A percentile compares a stretch with the other conserved stretches of the same genome.
These are phyloP conservation scores for Penicillium sumatraense DNA, from an alignment of 2,329 filamentous ascomycete species.

Conservation along the genomic window DNA sequence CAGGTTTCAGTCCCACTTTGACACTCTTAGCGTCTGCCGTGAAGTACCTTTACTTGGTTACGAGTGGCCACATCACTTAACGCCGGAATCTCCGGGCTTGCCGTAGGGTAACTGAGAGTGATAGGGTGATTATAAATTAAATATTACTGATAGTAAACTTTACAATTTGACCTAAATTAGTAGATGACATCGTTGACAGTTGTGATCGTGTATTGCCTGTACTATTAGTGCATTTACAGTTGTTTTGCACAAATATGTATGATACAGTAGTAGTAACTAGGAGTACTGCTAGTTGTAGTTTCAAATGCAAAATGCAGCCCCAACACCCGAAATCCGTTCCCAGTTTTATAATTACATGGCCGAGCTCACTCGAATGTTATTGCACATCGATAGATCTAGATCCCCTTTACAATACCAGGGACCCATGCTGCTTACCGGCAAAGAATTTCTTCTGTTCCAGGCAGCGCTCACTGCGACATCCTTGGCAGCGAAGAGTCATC, in stretches of 20 bases:
- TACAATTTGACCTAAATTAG: too few relatives aligned
- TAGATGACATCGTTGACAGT: background rate
- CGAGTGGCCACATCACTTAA: conserved; percentile 5
- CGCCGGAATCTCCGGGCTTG: conserved; percentile 16
- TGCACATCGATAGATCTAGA: background rate
- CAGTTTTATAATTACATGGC: background rate
- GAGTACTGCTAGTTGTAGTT: background rate
- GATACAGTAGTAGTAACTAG: background rate
- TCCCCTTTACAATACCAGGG: conserved; percentile 34
- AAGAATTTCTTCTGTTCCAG: conserved; percentile 73
- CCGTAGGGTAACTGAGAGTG: too few relatives aligned
- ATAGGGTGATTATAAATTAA: too few relatives aligned
- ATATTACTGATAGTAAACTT: too few relatives aligned
- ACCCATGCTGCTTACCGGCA: conserved; percentile 45
- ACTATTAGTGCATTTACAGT: background rate
- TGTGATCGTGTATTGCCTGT: background rate
- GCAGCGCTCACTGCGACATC: conserved; percentile 88
- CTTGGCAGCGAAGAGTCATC: conserved; percentile 89
- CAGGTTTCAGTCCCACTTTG: background rate
- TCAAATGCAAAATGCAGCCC: background rate
- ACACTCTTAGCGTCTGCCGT: too few relatives aligned
- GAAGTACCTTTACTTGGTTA: conserved; percentile 8
- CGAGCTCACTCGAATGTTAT: background rate
- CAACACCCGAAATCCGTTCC: background rate
- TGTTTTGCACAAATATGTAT: too few relatives aligned